Evolutionary conservation across 441 rosid species (phyloP), one percentile per base, ranked within the genome.

Genomic region (Syzygium malaccense): DNA sequence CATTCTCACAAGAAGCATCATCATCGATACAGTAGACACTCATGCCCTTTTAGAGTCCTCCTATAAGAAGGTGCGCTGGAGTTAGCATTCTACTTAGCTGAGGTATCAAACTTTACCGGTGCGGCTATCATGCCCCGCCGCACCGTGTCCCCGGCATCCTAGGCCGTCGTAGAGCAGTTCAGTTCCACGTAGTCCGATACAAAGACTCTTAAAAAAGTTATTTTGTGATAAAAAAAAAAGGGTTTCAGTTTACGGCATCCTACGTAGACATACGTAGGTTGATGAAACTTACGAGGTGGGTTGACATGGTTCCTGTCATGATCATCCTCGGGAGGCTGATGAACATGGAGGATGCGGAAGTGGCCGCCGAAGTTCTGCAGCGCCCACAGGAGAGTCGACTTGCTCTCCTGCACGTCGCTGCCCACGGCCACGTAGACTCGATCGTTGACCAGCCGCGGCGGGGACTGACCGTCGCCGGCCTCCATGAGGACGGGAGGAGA

Each of bases 341-440:
- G 89, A 60, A 88, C 89, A 84, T 83, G 89, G 78, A 88, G 89
- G 53, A 88, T 84, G 56, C 89, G 86, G 48, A 88, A 88, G n/a
- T 88, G 30, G 28, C 89, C 87, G 28, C 41, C 54, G 60, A 88
- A 83, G 55, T 88, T 32, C 57, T 60, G 78, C 57, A 88, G 60
- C 20, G 89, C 89, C 89, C 89, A 83, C 23, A 4, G 25, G 33
- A 88, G 89, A 25, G 53, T 83, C 57, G 89, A 83, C 86, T 83
- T 88, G 83, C 89, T 83, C 57, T 88, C 75, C 56, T 83, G 78
- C 23, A 88, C 78, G 49, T 88, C 89, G 2, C 71, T 83, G 54
- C 89, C 89, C 48, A 88, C 80, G 13, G 89, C 89, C 48, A 88
- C 86, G 79, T 88, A 88, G 32, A 88, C 89, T 53, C 60, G 85